phyloP scores from a whole-genome alignment of 352 stramenopile species.

The Phytophthora nicotianae region DNA sequence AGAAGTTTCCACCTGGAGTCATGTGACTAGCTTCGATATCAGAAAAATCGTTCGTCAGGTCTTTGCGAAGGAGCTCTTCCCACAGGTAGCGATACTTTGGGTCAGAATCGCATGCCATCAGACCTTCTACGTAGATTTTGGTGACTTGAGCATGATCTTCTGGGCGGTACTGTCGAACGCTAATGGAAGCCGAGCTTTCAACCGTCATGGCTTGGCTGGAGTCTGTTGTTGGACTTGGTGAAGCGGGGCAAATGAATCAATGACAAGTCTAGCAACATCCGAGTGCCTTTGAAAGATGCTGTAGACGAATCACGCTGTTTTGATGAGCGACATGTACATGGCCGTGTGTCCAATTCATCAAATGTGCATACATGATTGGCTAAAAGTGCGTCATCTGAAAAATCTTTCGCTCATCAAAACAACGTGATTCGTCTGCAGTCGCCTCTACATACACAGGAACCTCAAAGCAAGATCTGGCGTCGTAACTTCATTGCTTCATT shows the following conservation, averaged over 20 bases:
- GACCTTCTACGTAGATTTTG: conserved; percentile 17
- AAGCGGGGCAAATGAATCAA: conserved; percentile 1
- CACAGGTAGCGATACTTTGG: conserved; percentile 6
- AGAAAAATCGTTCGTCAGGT: conserved; percentile 9
- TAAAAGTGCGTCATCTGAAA: no score
- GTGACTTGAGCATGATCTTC: conserved; percentile 28
- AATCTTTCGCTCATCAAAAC: conserved; percentile 11
- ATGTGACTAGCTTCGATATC: conserved; percentile 24
- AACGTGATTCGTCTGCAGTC: neutral
- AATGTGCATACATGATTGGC: neutral
- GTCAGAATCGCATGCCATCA: conserved; percentile 3
- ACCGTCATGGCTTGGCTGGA: conserved; percentile 1
- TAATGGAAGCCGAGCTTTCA: conserved; percentile 2
- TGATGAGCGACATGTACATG: conserved; percentile 13
- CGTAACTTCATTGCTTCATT: conserved; percentile 7
- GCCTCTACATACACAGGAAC: neutral
- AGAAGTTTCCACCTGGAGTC: conserved; percentile 30
- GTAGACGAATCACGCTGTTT: conserved; percentile 10
- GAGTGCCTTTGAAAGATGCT: neutral
- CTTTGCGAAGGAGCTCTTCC: conserved; percentile 3
- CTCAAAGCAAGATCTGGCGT: no score
- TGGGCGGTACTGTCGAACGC: conserved; percentile 22
- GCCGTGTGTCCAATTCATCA: no score
- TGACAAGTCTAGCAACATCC: conserved; percentile 3
- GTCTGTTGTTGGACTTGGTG: neutral